Percentiles rank a stretch among this genome's conserved stretches.
Conservation (phyloP, 108 stramenopile genomes). For the Halocafeteria seosinensis region DNA sequence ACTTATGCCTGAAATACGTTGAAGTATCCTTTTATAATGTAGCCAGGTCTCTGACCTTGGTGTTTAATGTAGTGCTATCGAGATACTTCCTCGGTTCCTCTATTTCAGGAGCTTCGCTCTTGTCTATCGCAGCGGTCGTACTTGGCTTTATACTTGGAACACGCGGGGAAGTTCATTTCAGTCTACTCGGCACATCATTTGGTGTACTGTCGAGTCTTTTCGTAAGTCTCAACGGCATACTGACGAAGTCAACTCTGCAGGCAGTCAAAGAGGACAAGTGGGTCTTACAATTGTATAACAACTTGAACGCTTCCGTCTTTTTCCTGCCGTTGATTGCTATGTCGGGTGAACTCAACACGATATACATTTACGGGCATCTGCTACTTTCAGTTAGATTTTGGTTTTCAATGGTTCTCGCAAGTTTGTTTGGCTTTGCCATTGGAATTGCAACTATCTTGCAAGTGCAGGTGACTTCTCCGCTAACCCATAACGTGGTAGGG, state of each 20-base stretch:
- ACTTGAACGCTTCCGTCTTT: slow-evolving; percentile 66
- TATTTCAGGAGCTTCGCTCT: slow-evolving; percentile 46
- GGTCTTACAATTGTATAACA: slow-evolving; percentile 76
- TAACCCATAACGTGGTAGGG: slow-evolving; percentile 83
- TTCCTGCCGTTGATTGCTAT: slow-evolving; percentile 60
- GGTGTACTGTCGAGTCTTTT: slow-evolving; percentile 68
- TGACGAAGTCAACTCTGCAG: slow-evolving; percentile 67
- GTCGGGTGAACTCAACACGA: slow-evolving; percentile 48
- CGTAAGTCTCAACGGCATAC: slow-evolving; percentile 78
- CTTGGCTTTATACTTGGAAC: slow-evolving; percentile 53
- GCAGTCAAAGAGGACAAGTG: slow-evolving; percentile 63
- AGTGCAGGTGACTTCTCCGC: slow-evolving; percentile 73
- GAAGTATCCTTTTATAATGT: slow-evolving; percentile 91
- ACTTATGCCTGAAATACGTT: slow-evolving; percentile 73
- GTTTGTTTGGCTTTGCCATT: slow-evolving; percentile 76
- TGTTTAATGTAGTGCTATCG: slow-evolving; percentile 75
- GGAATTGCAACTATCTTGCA: slow-evolving; percentile 85
- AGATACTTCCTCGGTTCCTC: slow-evolving; percentile 49
- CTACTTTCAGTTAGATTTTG: slow-evolving; percentile 53
- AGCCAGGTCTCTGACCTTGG: slow-evolving; percentile 71
- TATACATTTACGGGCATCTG: slow-evolving; percentile 16
- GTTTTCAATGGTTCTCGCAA: slow-evolving; percentile 62
- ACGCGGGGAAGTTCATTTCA: slow-evolving; percentile 43
- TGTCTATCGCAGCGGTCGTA: slow-evolving; percentile 61
- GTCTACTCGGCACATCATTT: slow-evolving; percentile 51